phyloP scores from a whole-genome alignment of 371 early-diverging fungal genomes.

The Apophysomyces ossiformis region DNA sequence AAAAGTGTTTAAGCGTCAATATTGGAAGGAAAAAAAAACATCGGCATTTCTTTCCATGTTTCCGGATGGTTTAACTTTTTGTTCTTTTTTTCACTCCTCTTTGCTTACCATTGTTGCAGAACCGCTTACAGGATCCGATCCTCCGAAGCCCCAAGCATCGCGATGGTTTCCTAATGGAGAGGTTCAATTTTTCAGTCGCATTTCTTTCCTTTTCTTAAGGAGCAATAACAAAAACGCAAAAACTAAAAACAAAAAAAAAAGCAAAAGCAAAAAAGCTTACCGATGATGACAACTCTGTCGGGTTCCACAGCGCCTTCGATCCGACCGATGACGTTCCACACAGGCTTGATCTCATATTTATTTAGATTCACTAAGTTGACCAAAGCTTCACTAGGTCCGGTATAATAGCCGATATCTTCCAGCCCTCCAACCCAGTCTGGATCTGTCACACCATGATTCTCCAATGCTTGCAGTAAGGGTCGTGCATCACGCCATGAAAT shows the following conservation, averaged over 20 bases:
- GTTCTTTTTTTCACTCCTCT: too few species aligned
- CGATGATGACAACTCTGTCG: constrained; percentile 60
- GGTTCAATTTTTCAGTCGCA: too few species aligned
- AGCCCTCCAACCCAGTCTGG: constrained; percentile 54
- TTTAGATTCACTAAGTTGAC: constrained; percentile 62
- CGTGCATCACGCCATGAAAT: constrained; percentile 69
- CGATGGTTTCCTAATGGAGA: constrained; percentile 58
- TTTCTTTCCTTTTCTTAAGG: too few species aligned
- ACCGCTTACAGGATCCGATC: constrained; percentile 66
- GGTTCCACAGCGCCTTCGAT: constrained; percentile 62
- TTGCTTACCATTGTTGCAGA: constrained; percentile 56
- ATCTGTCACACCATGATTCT: constrained; percentile 45
- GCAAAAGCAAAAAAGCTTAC: constrained; percentile 22
- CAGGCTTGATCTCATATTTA: constrained; percentile 53
- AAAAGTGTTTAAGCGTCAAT: too few species aligned
- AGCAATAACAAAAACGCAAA: too few species aligned
- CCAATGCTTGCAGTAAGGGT: constrained; percentile 53
- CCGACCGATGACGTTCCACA: constrained; percentile 67
- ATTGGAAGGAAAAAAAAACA: background rate
- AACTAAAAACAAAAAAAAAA: too few species aligned
- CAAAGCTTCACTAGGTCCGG: constrained; percentile 55
- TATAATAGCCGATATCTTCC: constrained; percentile 50
- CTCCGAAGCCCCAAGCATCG: constrained; percentile 70
- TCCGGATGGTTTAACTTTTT: too few species aligned
- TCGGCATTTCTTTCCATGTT: too few species aligned